Base-by-base conservation (phyloP, 169 alveolate genomes). In the Eimeria falciformis region DNA sequence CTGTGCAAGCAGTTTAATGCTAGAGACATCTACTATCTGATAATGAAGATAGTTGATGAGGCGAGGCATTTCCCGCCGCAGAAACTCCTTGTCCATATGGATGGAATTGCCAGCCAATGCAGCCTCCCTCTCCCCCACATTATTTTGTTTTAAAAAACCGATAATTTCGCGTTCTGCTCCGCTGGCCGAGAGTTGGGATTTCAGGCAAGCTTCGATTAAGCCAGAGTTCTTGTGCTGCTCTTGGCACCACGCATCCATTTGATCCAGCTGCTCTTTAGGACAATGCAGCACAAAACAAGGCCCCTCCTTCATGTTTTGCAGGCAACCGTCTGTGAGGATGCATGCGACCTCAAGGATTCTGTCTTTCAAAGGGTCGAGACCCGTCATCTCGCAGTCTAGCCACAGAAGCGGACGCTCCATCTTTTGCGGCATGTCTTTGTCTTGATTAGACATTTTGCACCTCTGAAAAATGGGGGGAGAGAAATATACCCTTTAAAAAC, bases 321-420 rank as follows among this genome's bases (percentile, higher is more conserved):
- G 86, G 27, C 82, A 62, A 14, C 94, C 95, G 91, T 97, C 97
- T 14, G 98, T 96, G 40, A 97, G 93, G 14, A 97, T 87, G n/a
- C 95, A 95, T 17, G 98, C 97, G 29, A 96, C 94, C 92, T 97
- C 98, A 33, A 97, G 73, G 0, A 97, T 94, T 79, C 92, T 68
- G 92, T 96, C 96, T 9, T 75, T 93, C 14, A 62, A 37, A 1
- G 94, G 83, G 45, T 96, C 95, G 2, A 97, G 93, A 1, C 98
- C 98, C 43, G 98, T 97, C 97, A 97, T 96, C 93, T 97, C 98
- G 43, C 94, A 89, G 79, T 97, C 98, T 17, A 96, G 81, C 97
- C 98, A 97, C 86, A 92, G 53, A 4, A 92, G 83, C 50, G 94
- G 94, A 21, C 46, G 43, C 81, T 91, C 79, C 77, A 50, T 12